Base-by-base conservation (phyloP, 345 rosid genomes). In the Eucalyptus victrix region DNA sequence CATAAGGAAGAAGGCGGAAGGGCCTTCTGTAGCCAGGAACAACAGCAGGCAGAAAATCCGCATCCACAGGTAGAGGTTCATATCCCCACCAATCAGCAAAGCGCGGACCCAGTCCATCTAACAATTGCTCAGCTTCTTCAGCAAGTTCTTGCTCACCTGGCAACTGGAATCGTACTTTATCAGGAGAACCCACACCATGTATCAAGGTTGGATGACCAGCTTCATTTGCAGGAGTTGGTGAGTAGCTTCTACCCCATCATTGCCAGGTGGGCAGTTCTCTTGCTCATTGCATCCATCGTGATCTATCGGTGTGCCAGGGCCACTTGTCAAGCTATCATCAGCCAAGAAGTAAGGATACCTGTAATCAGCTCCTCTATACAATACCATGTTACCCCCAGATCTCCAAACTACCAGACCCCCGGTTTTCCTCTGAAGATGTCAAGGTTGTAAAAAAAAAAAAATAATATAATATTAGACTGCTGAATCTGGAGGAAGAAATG, bases 361-460 rank as follows among this genome's bases (percentile, higher is more conserved):
- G 90, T 97, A 97, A 90, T 97, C 91, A 12, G 89, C 92, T 13
- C 99, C 99, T 88, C 99, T 96, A 87, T 97, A 97, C 92, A 97
- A 92, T 88, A 96, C 91, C 89, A 97, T 93, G 90, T 95, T 97
- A 92, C 95, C 92, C 91, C 99, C 99, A n/a, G 97, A 92, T 91
- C 99, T 94, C 99, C 99, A 97, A 88, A 97, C 95, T 62, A 97
- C 99, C 92, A 97, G 86, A 49, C 99, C 99, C 87, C 99, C 98
- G n/a, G 99, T 97, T 93, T 95, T 97, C 50, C 95, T 95, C 99
- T 97, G 95, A 89, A 89, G 91, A 88, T 44, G 50, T 89, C 88
- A 45, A 44, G 24, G 47, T 76, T 76, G 83, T 34, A 32, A 87
- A 49, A 34, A 30, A 56, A 56, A 2, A 0, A 54, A 23, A 2